A percentile compares a stretch with the other conserved stretches of the same genome.
Conservation (phyloP, 192 early-diverging fungal genomes). For the Coemansia sp. region DNA sequence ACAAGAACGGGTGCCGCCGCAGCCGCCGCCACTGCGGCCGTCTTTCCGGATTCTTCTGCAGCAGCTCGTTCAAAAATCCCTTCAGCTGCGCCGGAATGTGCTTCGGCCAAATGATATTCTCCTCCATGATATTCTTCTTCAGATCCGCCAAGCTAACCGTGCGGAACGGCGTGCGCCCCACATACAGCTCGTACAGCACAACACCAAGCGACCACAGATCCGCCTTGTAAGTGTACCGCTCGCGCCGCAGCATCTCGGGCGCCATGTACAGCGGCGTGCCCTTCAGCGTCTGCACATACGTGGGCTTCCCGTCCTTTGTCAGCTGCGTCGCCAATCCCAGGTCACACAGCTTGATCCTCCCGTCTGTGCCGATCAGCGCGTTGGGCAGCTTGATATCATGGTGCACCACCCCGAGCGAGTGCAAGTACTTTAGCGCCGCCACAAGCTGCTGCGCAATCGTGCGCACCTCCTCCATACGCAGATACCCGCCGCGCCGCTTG, state of each 20-base stretch:
- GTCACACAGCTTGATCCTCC: slow-evolving; percentile 54
- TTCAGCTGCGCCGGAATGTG: slow-evolving; percentile 46
- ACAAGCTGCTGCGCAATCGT: slow-evolving; percentile 55
- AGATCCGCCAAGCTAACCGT: slow-evolving; percentile 41
- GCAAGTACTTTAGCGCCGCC: slow-evolving; percentile 61
- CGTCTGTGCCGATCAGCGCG: slow-evolving; percentile 61
- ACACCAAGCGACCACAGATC: slow-evolving; percentile 54
- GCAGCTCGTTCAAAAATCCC: slow-evolving; percentile 31
- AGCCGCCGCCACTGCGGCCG: slow-evolving; percentile 34
- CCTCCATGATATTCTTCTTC: slow-evolving; percentile 49
- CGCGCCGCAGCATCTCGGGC: slow-evolving; percentile 43
- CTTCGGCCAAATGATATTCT: slow-evolving; percentile 53
- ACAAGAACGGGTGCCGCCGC: slow-evolving; percentile 28
- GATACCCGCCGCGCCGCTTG: slow-evolving; percentile 33
- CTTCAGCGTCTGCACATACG: slow-evolving; percentile 44
- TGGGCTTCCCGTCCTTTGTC: slow-evolving; percentile 34
- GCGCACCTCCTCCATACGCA: slow-evolving; percentile 45
- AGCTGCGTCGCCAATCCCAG: slow-evolving; percentile 54
- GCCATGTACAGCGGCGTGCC: slow-evolving; percentile 52
- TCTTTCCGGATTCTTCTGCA: slow-evolving; percentile 33
- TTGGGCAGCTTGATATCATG: slow-evolving; percentile 70
- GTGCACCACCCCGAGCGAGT: slow-evolving; percentile 67
- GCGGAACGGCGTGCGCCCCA: slow-evolving; percentile 51
- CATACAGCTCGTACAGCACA: slow-evolving; percentile 54
- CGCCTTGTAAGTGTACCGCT: slow-evolving; percentile 51